A percentile compares a stretch with the other conserved stretches of the same genome.
Evolutionary conservation across 768 basidiomycete species (phyloP).

Genomic region (Tylopilus balloui): DNA sequence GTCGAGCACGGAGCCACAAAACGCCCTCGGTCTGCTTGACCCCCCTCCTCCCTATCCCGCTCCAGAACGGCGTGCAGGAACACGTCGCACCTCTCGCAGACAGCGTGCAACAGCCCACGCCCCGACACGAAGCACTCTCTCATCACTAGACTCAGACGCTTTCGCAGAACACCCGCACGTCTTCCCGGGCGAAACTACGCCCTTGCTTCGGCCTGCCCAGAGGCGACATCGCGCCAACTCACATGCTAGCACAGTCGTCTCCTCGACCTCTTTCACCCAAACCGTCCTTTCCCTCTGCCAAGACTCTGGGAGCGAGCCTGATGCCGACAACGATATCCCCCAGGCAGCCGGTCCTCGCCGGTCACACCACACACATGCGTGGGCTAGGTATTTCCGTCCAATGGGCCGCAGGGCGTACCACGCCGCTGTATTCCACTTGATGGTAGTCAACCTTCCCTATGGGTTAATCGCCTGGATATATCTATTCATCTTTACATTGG

Average conservation of each 20-base stretch:
- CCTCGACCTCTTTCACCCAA: slow-evolving; percentile 53
- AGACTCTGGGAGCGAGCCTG: slow-evolving; percentile 43
- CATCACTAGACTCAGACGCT: slow-evolving; percentile 35
- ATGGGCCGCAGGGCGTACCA: slow-evolving; percentile 55
- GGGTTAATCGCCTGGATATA: slow-evolving; percentile 76
- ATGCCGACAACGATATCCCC: slow-evolving; percentile 25
- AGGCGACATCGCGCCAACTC: slow-evolving; percentile 54
- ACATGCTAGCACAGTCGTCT: slow-evolving; percentile 47
- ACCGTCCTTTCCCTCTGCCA: slow-evolving; percentile 68
- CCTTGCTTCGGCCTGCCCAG: slow-evolving; percentile 37
- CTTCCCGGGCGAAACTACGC: slow-evolving; percentile 41
- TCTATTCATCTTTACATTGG: slow-evolving; percentile 76
- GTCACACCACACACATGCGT: slow-evolving; percentile 28
- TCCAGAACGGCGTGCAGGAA: slow-evolving; percentile 39
- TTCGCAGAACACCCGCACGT: slow-evolving; percentile 33
- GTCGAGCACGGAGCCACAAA: slow-evolving; percentile 8
- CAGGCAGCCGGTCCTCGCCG: slow-evolving; percentile 3
- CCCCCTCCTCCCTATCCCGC: slow-evolving; percentile 73
- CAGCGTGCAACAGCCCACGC: slow-evolving; percentile 29
- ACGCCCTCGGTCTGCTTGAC: slow-evolving; percentile 11
- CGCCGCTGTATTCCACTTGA: slow-evolving; percentile 60
- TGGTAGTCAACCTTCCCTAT: slow-evolving; percentile 74
- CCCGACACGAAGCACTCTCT: slow-evolving; percentile 25
- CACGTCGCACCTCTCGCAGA: slow-evolving; percentile 29
- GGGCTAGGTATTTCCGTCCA: slow-evolving; percentile 64